A percentile compares a stretch with the other conserved stretches of the same genome.
These are phyloP conservation scores for Pisolithus microcarpus DNA, from an alignment of 768 basidiomycete species.

Conservation along the genomic window DNA sequence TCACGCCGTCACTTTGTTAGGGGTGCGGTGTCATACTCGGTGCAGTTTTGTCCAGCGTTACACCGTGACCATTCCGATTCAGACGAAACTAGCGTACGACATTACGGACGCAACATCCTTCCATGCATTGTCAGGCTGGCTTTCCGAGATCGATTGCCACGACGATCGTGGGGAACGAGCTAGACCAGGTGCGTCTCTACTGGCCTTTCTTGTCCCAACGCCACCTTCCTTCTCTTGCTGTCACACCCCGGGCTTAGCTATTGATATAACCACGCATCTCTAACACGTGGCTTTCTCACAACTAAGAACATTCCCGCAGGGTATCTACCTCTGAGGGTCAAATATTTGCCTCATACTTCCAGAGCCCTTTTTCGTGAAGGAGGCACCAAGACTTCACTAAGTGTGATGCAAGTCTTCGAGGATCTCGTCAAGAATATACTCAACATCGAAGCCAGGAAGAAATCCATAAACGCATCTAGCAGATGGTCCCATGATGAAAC, in stretches of 20 bases:
- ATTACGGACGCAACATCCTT: conserved; percentile 89
- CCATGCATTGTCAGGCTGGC: conserved; percentile 91
- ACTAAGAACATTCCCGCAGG: conserved; percentile 77
- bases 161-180: no score
- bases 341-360: no score
- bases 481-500: no score
- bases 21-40: no score
- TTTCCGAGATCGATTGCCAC: conserved; percentile 52
- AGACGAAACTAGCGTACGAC: conserved; percentile 69
- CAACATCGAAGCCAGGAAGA: conserved; percentile 50
- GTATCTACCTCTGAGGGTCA: conserved; percentile 47
- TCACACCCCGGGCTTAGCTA: no score
- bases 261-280: background rate
- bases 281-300: background rate
- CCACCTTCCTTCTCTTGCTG: background rate
- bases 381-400: no score
- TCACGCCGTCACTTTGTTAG: no score
- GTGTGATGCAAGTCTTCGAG: conserved; percentile 27
- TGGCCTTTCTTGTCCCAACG: background rate
- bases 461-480: no score
- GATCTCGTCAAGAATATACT: conserved; percentile 73
- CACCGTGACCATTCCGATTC: background rate
- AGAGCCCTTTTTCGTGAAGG: no score
- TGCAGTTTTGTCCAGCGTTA: no score
- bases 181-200: background rate